Conservation (phyloP, 108 stramenopile genomes). For the Pinguiococcus pyrenoidosus region DNA sequence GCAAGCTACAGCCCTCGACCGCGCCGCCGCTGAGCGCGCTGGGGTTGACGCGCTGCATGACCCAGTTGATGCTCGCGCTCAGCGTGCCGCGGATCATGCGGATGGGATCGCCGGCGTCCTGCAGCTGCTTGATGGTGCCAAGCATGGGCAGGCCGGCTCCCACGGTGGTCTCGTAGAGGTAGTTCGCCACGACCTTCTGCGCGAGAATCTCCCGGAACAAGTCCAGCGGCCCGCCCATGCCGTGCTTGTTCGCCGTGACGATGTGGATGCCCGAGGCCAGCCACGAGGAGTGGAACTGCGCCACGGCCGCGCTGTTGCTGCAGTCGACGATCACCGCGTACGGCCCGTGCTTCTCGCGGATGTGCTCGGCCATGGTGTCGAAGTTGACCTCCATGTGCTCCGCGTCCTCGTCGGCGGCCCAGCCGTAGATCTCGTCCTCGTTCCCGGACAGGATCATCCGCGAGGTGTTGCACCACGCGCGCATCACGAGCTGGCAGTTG, state of each 20-base stretch:
- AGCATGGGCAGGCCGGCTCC: constrained; percentile 61
- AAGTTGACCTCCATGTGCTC: not conserved
- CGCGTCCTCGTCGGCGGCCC: not conserved
- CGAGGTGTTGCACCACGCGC: constrained; percentile 18
- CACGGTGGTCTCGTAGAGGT: constrained; percentile 58
- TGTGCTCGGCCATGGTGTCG: constrained; percentile 26
- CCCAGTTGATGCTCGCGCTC: constrained; percentile 58
- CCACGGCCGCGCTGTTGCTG: constrained; percentile 42
- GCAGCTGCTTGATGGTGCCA: constrained; percentile 52
- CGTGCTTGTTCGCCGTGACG: constrained; percentile 52
- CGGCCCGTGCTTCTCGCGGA: constrained; percentile 56
- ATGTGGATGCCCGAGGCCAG: constrained; percentile 48
- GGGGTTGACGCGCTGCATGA: constrained; percentile 48
- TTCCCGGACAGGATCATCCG: not conserved
- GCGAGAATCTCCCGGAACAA: constrained; percentile 47
- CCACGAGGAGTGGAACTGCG: constrained; percentile 52
- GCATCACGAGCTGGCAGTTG: constrained; percentile 11
- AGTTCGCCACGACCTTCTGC: constrained; percentile 24
- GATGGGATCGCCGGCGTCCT: constrained; percentile 40
- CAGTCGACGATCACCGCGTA: constrained; percentile 63
- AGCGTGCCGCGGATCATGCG: constrained; percentile 31
- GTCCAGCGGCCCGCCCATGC: constrained; percentile 42
- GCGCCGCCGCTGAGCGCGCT: not conserved
- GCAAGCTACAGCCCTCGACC: constrained; percentile 16
- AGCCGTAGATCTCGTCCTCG: not conserved